These are phyloP conservation scores for Juncus effusus DNA, from an alignment of 176 grass and related monocot genomes.

Conservation along the genomic window DNA sequence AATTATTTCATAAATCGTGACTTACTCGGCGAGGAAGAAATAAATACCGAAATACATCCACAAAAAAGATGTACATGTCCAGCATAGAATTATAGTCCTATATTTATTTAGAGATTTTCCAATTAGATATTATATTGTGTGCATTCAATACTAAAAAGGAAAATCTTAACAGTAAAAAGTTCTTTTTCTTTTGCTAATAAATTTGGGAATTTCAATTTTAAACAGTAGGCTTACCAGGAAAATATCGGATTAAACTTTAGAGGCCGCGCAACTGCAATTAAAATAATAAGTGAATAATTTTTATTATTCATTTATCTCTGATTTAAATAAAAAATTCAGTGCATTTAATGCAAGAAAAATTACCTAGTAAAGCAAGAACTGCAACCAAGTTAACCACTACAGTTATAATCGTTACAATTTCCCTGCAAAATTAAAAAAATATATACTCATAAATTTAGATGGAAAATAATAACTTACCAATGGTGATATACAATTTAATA, in stretches of 20 bases:
- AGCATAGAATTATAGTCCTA: constrained; percentile 67
- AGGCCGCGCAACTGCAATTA: constrained; percentile 44
- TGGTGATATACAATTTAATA: too few relatives aligned
- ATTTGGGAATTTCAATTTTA: constrained; percentile 2
- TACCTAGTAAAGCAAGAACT: constrained; percentile 51
- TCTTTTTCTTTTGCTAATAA: background rate
- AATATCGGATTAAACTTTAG: constrained; percentile 36
- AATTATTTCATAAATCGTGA: constrained; percentile 6
- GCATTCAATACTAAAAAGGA: background rate
- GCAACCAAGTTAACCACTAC: constrained; percentile 47
- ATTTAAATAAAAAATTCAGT: background rate
- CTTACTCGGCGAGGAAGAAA: constrained; percentile 73
- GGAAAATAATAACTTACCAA: background rate
- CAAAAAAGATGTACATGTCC: constrained; percentile 60
- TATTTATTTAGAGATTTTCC: constrained; percentile 4
- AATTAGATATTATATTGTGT: constrained; percentile 1
- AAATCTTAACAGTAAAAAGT: background rate
- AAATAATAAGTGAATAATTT: constrained; percentile 13
- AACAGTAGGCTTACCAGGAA: constrained; percentile 43
- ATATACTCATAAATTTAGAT: background rate
- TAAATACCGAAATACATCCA: constrained; percentile 85
- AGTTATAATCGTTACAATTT: constrained; percentile 52
- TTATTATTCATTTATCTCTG: background rate
- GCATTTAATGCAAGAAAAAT: constrained; percentile 6
- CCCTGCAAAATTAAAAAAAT: constrained; percentile 32